phyloP scores from a whole-genome alignment of 352 stramenopile genomes.

The Hyaloperonospora brassicae region DNA sequence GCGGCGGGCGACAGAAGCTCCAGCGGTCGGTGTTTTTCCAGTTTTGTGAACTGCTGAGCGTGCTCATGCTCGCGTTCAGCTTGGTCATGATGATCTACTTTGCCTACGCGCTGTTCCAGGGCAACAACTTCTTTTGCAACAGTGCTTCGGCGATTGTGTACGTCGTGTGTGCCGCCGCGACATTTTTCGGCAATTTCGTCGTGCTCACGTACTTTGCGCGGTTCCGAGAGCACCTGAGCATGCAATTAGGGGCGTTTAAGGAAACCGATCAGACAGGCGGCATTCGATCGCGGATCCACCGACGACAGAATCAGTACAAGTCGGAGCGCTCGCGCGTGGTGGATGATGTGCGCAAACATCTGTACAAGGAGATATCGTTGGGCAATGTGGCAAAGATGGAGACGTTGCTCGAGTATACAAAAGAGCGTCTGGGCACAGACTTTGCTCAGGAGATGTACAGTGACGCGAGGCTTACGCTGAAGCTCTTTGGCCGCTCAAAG shows the following conservation, averaged over 20 bases:
- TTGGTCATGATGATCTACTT: slow-evolving; percentile 33
- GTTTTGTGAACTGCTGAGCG: slow-evolving; percentile 54
- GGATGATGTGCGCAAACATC: slow-evolving; percentile 54
- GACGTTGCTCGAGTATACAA: slow-evolving; percentile 39
- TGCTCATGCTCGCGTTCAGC: slow-evolving; percentile 44
- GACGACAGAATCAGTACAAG: slow-evolving; percentile 27
- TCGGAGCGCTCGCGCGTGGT: slow-evolving; percentile 40
- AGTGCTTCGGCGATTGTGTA: slow-evolving; percentile 35
- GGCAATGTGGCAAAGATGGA: slow-evolving; percentile 55
- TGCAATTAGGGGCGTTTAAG: slow-evolving; percentile 79
- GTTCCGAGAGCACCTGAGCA: slow-evolving; percentile 81
- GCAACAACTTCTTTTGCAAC: slow-evolving; percentile 60
- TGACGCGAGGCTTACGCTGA: slow-evolving; percentile 38
- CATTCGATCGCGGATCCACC: slow-evolving; percentile 43
- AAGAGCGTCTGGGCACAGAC: slow-evolving; percentile 29
- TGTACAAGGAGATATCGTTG: slow-evolving; percentile 64
- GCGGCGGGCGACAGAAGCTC: slow-evolving; percentile 33
- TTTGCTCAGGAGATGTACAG: slow-evolving; percentile 56
- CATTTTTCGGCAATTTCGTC: slow-evolving; percentile 50
- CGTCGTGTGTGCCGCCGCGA: slow-evolving; percentile 37
- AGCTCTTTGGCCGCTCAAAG: slow-evolving; percentile 48
- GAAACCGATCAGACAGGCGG: slow-evolving; percentile 77
- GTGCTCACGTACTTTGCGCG: slow-evolving; percentile 60
- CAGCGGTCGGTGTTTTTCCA: neutral
- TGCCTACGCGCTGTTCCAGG: slow-evolving; percentile 39